A percentile compares a stretch with the other conserved stretches of the same genome.
These are phyloP conservation scores for Cucumis sativus DNA, from an alignment of 306 rosid genomes.

Conservation along the genomic window Cucumber_9930_V3 NC_026659.2:1544501-1545000, in stretches of 20 bases:
- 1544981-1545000: slow-evolving; percentile 85
- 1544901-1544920: slow-evolving; percentile 56
- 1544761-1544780: slow-evolving; percentile 40
- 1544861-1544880: slow-evolving; percentile 99
- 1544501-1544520: slow-evolving; percentile 9
- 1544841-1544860: slow-evolving; percentile 50
- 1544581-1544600: slow-evolving; percentile 52
- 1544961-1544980: slow-evolving; percentile 83
- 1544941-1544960: slow-evolving; percentile 77
- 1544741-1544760: slow-evolving; percentile 55
- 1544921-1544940: slow-evolving; percentile 61
- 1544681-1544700: slow-evolving; percentile 83
- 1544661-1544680: slow-evolving; percentile 49
- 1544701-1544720: slow-evolving; percentile 6
- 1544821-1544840: slow-evolving; percentile 73
- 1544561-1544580: neutral
- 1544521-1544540: slow-evolving; percentile 5
- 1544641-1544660: slow-evolving; percentile 88
- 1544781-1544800: slow-evolving; percentile 90
- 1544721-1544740: slow-evolving; percentile 32
- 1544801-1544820: slow-evolving; percentile 82
- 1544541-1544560: neutral
- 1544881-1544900: slow-evolving; percentile 83
- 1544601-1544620: slow-evolving; percentile 94
- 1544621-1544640: slow-evolving; percentile 67